Conservation (phyloP, 306 rosid species). For the Cercis canadensis region DNA sequence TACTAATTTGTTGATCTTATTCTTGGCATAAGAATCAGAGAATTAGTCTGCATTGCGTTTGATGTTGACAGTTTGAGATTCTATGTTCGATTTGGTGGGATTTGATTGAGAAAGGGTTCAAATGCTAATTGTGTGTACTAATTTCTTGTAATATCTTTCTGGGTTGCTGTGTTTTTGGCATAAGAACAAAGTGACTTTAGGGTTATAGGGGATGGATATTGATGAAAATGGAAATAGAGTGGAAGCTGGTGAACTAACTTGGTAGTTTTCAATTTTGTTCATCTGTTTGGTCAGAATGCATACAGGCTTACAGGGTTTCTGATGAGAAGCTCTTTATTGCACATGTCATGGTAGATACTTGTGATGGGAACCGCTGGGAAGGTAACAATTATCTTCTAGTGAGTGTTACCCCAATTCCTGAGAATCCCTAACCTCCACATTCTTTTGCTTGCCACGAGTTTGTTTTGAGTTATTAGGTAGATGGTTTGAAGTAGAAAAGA, state of each 20-base stretch:
- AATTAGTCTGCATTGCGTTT: neutral
- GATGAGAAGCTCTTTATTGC: slow-evolving; percentile 42
- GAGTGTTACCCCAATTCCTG: too few relatives aligned
- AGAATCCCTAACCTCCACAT: too few relatives aligned
- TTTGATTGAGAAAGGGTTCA: neutral
- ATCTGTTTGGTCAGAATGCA: neutral
- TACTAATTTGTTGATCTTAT: too few relatives aligned
- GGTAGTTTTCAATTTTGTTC: neutral
- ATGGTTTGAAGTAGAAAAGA: too few relatives aligned
- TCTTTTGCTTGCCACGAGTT: too few relatives aligned
- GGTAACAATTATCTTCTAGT: too few relatives aligned
- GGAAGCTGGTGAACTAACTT: neutral
- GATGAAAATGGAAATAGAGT: neutral
- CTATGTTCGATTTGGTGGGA: neutral
- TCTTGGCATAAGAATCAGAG: too few relatives aligned
- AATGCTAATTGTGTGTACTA: neutral
- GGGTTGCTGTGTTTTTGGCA: neutral
- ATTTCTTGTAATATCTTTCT: neutral
- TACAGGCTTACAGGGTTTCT: slow-evolving; percentile 4
- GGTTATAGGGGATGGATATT: neutral
- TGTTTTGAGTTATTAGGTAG: too few relatives aligned
- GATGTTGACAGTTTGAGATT: neutral
- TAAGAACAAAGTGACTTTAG: neutral
- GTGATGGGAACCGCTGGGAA: slow-evolving; percentile 12
- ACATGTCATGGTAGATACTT: slow-evolving; percentile 38